Percentiles rank a stretch among this genome's conserved stretches.
Conservation (phyloP, 140 eudicot genomes). For the Ambrosia hybrid region DNA sequence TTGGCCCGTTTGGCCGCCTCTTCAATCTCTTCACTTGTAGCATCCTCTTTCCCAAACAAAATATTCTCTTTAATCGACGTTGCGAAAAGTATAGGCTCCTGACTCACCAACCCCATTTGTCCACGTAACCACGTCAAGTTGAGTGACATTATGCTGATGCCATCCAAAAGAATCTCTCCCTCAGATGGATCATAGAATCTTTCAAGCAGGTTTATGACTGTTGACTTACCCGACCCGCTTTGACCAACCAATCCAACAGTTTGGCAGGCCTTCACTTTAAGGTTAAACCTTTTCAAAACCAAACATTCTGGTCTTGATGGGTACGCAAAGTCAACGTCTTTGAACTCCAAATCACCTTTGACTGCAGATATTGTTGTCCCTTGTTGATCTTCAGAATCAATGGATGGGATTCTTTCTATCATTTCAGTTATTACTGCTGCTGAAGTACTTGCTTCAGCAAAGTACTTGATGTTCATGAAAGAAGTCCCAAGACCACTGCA, state of each 20-base stretch:
- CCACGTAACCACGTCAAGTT: slow-evolving; percentile 35
- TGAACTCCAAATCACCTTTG: slow-evolving; percentile 43
- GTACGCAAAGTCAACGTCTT: slow-evolving; percentile 34
- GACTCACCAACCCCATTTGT: slow-evolving; percentile 40
- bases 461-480: slow-evolving; percentile 33
- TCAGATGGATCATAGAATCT: slow-evolving; percentile 44
- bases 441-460: slow-evolving; percentile 40
- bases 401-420: slow-evolving; percentile 37
- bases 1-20: slow-evolving; percentile 41
- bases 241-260: slow-evolving; percentile 41
- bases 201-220: slow-evolving; percentile 38
- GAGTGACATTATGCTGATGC: slow-evolving; percentile 23
- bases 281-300: slow-evolving; percentile 31
- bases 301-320: slow-evolving; percentile 43
- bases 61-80: slow-evolving; percentile 40
- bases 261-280: slow-evolving; percentile 31
- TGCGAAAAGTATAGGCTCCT: slow-evolving; percentile 42
- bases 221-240: slow-evolving; percentile 51
- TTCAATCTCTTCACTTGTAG: slow-evolving; percentile 32
- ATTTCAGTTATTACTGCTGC: slow-evolving; percentile 28
- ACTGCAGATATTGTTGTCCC: slow-evolving; percentile 24
- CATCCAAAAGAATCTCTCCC: slow-evolving; percentile 41
- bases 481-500: slow-evolving; percentile 38
- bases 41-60: slow-evolving; percentile 32
- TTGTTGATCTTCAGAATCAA: slow-evolving; percentile 27